phyloP scores from a whole-genome alignment of 495 filamentous ascomycete species.

The Annulohypoxylon nitens region DNA sequence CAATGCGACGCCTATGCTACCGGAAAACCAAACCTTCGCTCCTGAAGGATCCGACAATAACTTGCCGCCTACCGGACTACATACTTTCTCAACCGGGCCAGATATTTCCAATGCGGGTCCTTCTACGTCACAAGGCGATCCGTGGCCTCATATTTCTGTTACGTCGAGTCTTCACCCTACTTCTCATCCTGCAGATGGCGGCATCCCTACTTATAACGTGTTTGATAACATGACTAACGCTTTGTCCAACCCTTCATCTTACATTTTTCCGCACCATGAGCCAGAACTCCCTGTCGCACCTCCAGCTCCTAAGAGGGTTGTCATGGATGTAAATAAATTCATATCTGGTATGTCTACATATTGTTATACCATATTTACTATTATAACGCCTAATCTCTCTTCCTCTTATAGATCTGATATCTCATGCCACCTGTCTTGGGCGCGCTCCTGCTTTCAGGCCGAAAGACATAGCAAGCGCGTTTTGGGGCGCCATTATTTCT shows the following conservation, averaged over 20 bases:
- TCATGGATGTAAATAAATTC: conserved; percentile 48
- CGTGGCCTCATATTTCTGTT: conserved; percentile 32
- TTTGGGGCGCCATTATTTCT: conserved; percentile 56
- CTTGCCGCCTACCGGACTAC: conserved; percentile 1
- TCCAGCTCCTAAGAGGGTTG: conserved; percentile 28
- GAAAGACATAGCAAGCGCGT: conserved; percentile 70
- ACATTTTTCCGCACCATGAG: conserved; percentile 49
- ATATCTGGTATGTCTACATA: conserved; percentile 28
- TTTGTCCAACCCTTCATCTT: conserved; percentile 32
- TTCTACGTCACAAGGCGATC: conserved; percentile 1
- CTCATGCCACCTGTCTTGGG: conserved; percentile 69
- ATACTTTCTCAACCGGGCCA: not conserved
- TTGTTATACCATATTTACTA: not conserved
- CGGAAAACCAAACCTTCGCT: conserved; percentile 11
- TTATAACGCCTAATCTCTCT: not conserved
- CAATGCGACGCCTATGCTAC: not conserved
- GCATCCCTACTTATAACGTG: conserved; percentile 34
- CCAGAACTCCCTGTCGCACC: not conserved
- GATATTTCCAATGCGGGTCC: not conserved
- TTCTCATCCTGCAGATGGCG: conserved; percentile 7
- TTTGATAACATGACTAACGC: conserved; percentile 35
- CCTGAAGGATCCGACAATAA: conserved; percentile 2
- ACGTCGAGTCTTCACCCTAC: conserved; percentile 22
- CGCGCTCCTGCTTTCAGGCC: conserved; percentile 70
- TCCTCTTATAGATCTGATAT: conserved; percentile 58